Evolutionary conservation across 23 red algal species (phyloP), one percentile per base, ranked within the genome.

Genomic region (Cyanidiococcus yangmingshanensis): DNA sequence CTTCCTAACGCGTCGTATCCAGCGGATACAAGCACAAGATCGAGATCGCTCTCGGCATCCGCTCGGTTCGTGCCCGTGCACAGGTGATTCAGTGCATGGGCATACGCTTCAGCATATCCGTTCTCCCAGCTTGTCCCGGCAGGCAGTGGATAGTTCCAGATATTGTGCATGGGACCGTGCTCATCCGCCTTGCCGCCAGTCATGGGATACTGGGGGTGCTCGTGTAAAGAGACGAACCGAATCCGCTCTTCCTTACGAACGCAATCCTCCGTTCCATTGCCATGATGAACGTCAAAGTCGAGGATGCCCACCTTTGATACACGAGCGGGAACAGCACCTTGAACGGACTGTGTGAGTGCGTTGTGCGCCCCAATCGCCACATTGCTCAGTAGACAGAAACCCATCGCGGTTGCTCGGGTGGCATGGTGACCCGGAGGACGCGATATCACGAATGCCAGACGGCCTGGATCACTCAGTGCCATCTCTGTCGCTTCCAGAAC

Each of bases 261-360:
- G 25, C 50, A 40, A 35, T 74, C 57, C 79, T 90, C 87, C 3
- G 92, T 96, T 33, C 92, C 92, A 58, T 96, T 96, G 7, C 92
- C 92, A n/a, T 96, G 92, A 68, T 96, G 92, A n/a, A 96, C 92
- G 41, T 96, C 92, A 67, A 77, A 96, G 75, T 96, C 92, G 0
- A 96, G 41, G 68, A 96, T 90, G 26, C 79, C 84, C 24, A 96
- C 80, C n/a, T 67, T 76, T 24, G 27, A 25, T 37, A 90, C 80
- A 15, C 12, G 45, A 15, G 12, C 21, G 45, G 45, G 21, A 21
- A 54, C 7, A 15, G 7, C 45, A 35, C 32, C n/a, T 29, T 71
- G 15, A 7, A 7, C 63, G 32, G n/a, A 32, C 16, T 29, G n/a
- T 0, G 38, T 59, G 57, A 96, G 81, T 39, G 87, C 92, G 39